Conservation (phyloP, 2,329 filamentous ascomycete genomes). For the Alternaria tenuissima region DNA sequence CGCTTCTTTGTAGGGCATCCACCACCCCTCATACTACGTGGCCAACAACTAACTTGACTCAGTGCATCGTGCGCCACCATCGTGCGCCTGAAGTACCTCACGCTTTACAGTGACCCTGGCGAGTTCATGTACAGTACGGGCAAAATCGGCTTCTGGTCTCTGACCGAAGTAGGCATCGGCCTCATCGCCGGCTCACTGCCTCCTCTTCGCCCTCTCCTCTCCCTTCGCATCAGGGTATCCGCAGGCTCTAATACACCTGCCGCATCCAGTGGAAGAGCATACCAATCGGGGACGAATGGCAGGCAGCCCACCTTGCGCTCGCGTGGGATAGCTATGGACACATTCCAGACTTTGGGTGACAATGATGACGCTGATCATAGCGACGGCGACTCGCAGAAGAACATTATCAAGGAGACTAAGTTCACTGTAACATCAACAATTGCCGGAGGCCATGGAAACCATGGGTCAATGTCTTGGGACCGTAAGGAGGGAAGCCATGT, state of each 20-base stretch:
- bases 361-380: slow-evolving; percentile 20
- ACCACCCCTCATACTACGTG: neutral
- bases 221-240: slow-evolving; percentile 23
- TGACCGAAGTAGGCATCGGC: slow-evolving; percentile 57
- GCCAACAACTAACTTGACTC: slow-evolving; percentile 1
- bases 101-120: slow-evolving; percentile 50
- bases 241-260: slow-evolving; percentile 30
- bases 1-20: slow-evolving; percentile 51
- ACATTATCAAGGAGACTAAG: slow-evolving; percentile 52
- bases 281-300: slow-evolving; percentile 8
- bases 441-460: neutral
- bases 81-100: slow-evolving; percentile 56
- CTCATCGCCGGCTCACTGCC: slow-evolving; percentile 57
- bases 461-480: neutral
- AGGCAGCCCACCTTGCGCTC: slow-evolving; percentile 13
- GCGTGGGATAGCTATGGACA: slow-evolving; percentile 22
- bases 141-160: slow-evolving; percentile 56
- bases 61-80: slow-evolving; percentile 50
- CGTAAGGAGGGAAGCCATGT: slow-evolving; percentile 3
- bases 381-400: slow-evolving; percentile 48
- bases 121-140: slow-evolving; percentile 55
- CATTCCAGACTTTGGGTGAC: slow-evolving; percentile 26
- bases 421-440: slow-evolving; percentile 21
- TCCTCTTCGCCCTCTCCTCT: slow-evolving; percentile 55
- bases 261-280: slow-evolving; percentile 26